Conservation (phyloP, 495 filamentous ascomycete species). For the Neurospora pannonica region DNA sequence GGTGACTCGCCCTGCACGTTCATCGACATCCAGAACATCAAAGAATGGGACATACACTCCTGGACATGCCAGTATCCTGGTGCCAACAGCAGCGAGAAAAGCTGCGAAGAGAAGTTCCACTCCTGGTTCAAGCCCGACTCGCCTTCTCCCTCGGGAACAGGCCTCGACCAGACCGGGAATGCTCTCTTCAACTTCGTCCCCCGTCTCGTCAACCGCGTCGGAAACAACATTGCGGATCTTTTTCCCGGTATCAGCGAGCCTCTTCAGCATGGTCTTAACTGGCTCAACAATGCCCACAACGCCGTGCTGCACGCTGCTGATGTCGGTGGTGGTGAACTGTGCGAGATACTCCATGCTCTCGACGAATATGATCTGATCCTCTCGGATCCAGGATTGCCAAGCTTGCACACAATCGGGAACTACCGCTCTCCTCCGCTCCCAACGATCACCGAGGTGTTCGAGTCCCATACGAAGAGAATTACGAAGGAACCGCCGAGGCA, state of each 20-base stretch:
- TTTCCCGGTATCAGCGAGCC: constrained; percentile 6
- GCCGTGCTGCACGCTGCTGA: constrained; percentile 9
- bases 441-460: constrained; percentile 9
- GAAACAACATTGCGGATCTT: constrained; percentile 1
- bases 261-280: constrained; percentile 3
- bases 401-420: constrained; percentile 7
- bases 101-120: constrained; percentile 7
- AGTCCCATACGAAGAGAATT: constrained; percentile 4
- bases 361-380: constrained; percentile 12
- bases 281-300: constrained; percentile 6
- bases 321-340: constrained; percentile 5
- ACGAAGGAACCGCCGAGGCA: constrained; percentile 8
- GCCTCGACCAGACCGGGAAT: background rate
- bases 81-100: constrained; percentile 8
- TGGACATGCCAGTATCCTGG: constrained; percentile 16
- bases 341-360: constrained; percentile 4
- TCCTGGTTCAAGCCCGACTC: constrained; percentile 9
- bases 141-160: background rate
- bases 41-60: constrained; percentile 3
- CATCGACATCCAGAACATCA: background rate
- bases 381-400: constrained; percentile 5
- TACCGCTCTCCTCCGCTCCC: constrained; percentile 7
- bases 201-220: constrained; percentile 4
- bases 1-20: constrained; percentile 11
- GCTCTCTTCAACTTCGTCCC: constrained; percentile 8